A percentile compares a stretch with the other conserved stretches of the same genome.
phyloP scores from a whole-genome alignment of 805 yeast genomes.

The Isabelozyma heimii region DNA sequence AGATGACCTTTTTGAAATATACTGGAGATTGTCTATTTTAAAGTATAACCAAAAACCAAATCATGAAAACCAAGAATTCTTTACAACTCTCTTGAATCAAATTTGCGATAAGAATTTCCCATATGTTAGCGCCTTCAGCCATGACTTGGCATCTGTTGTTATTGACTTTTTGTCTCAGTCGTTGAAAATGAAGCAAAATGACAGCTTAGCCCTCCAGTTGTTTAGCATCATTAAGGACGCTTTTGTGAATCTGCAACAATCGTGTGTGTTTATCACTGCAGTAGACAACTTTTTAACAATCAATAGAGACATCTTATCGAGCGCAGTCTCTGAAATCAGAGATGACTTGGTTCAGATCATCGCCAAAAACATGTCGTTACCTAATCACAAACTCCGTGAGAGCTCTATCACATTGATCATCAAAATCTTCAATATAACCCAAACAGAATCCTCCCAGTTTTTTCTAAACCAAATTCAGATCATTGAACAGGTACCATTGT shows the following conservation, averaged over 20 bases:
- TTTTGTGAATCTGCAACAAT: conserved; percentile 16
- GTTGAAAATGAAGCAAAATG: conserved; percentile 9
- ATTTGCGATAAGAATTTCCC: conserved; percentile 6
- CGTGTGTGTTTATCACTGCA: conserved; percentile 37
- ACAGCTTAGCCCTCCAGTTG: background rate
- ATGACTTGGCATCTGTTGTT: conserved; percentile 43
- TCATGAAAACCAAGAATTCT: conserved; percentile 14
- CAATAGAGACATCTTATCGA: background rate
- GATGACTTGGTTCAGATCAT: conserved; percentile 10
- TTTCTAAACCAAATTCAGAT: conserved; percentile 49
- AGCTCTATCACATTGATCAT: conserved; percentile 49
- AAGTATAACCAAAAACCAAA: conserved; percentile 30
- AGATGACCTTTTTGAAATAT: conserved; percentile 32
- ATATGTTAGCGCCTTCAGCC: conserved; percentile 20
- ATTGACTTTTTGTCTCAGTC: conserved; percentile 29
- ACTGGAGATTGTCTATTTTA: conserved; percentile 52
- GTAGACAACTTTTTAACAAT: conserved; percentile 22
- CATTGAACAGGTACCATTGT: conserved; percentile 72
- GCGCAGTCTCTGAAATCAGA: conserved; percentile 2
- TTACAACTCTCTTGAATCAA: conserved; percentile 9
- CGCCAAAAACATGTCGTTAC: conserved; percentile 37
- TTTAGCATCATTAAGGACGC: conserved; percentile 10
- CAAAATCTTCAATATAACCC: conserved; percentile 20
- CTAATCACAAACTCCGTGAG: conserved; percentile 51
- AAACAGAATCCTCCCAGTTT: conserved; percentile 28